Base-by-base conservation (phyloP, 129 eudicot species). In the Gnaphalium uliginosum region DNA sequence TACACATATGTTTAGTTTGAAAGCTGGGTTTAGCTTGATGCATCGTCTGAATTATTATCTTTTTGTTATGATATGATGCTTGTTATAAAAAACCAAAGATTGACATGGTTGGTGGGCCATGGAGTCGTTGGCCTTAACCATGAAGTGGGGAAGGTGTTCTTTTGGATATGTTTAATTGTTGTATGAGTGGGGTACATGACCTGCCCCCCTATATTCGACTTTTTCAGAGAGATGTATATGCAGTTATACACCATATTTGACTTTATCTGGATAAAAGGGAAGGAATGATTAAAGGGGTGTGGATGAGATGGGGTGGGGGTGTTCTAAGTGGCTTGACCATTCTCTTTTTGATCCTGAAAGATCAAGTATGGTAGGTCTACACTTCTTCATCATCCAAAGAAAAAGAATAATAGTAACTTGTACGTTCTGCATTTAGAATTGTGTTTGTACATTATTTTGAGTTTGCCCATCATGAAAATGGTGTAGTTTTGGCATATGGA, bases 231-330 rank as follows among this genome's bases (percentile, higher is more conserved):
- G 77, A 78, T 71, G 15, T 62, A 59, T 46, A 41, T 69, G 71
- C 62, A 69, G 61, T 63, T 69, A 30, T 30, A 26, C 35, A 26
- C 32, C 59, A 15, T 43, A 69, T 56, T 70, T 70, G 63, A 50
- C 77, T 78, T 78, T 62, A 70, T 70, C 6, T 43, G 62, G 70
- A 65, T 25, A 70, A 71, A 78, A 71, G 71, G 72, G 68, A 48
- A 62, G 21, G 56, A 62, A 78, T 78, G 77, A 78, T 78, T 78
- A 78, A 78, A 78, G 82, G 82, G 82, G 46, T 71, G 77, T 75
- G 60, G 60, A 58, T 68, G 70, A 76, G 35, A 71, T 48, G 76
- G 76, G 51, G 51, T 46, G 53, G 64, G 75, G 80, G 17, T 57
- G 58, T 67, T 56, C 30, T 18, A 41, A 54, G 68, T 67, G 70